Evolutionary conservation across 108 stramenopile genomes (phyloP).

Genomic region (Skeletonema menzelii): DNA sequence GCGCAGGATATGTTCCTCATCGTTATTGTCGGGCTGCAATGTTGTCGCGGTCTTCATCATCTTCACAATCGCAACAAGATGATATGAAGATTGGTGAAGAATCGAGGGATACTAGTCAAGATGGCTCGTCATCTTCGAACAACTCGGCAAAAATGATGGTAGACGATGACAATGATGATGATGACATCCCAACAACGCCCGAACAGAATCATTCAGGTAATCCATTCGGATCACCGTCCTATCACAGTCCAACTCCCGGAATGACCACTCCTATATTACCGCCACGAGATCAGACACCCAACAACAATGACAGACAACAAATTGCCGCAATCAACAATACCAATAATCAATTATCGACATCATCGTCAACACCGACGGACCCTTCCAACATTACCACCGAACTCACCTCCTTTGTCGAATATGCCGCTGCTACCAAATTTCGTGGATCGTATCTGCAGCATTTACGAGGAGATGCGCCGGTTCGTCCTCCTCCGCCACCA

Average conservation of each 20-base stretch:
- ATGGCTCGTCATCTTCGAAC: not conserved
- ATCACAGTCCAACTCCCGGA: not conserved
- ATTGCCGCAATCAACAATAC: not conserved
- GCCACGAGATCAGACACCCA: not conserved
- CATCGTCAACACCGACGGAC: not conserved
- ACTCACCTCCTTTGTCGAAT: slow-evolving; percentile 62
- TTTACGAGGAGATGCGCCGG: slow-evolving; percentile 39
- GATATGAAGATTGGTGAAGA: not conserved
- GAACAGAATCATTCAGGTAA: not conserved
- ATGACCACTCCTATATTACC: not conserved
- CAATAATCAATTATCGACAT: not conserved
- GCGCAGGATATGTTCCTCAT: slow-evolving; percentile 1
- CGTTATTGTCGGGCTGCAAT: not conserved
- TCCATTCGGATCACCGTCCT: not conserved
- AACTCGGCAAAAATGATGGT: not conserved
- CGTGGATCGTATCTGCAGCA: slow-evolving; percentile 72
- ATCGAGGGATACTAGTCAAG: not conserved
- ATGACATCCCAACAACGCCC: not conserved
- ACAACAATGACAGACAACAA: not conserved
- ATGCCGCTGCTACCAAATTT: slow-evolving; percentile 58
- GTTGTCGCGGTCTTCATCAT: not conserved
- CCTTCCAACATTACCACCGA: slow-evolving; percentile 32
- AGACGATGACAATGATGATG: not conserved
- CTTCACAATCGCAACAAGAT: not conserved
- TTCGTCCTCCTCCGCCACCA: not conserved